Conservation (phyloP, 768 basidiomycete species). For the Lyophyllum decastes region DNA sequence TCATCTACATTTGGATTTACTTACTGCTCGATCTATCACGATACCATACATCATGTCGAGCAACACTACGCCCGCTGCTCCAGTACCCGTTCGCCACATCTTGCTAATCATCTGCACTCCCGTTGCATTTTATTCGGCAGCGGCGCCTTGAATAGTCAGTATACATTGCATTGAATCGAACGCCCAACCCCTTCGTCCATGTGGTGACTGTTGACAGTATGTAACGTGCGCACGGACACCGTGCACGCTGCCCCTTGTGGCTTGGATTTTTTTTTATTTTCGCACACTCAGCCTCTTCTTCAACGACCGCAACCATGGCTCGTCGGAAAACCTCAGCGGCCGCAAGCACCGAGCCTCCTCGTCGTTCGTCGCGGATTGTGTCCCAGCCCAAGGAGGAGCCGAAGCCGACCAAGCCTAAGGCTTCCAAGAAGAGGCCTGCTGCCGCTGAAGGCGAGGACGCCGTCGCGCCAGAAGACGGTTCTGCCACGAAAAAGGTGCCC, state of each 20-base stretch:
- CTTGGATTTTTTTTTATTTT: conserved; percentile 1
- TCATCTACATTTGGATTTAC: conserved; percentile 15
- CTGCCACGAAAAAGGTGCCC: conserved; percentile 42
- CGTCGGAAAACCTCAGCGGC: conserved; percentile 36
- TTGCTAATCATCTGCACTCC: neutral
- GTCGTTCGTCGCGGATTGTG: conserved; percentile 60
- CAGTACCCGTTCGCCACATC: neutral
- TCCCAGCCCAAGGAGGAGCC: conserved; percentile 42
- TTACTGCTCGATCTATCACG: neutral
- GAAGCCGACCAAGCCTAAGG: conserved; percentile 27
- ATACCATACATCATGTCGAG: conserved; percentile 8
- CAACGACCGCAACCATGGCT: conserved; percentile 27
- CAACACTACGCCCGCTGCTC: neutral
- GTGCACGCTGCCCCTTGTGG: neutral
- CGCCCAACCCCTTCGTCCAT: neutral
- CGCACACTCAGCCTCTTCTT: conserved; percentile 11
- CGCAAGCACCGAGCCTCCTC: conserved; percentile 39
- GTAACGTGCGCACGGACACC: neutral
- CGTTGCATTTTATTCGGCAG: neutral
- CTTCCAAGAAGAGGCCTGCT: conserved; percentile 43
- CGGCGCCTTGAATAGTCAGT: neutral
- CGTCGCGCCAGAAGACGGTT: conserved; percentile 31
- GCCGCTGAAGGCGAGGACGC: conserved; percentile 32
- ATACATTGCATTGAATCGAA: neutral
- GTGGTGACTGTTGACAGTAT: neutral